Evolutionary conservation across 257 asterid species (phyloP).

Genomic region (Echium plantagineum): DNA sequence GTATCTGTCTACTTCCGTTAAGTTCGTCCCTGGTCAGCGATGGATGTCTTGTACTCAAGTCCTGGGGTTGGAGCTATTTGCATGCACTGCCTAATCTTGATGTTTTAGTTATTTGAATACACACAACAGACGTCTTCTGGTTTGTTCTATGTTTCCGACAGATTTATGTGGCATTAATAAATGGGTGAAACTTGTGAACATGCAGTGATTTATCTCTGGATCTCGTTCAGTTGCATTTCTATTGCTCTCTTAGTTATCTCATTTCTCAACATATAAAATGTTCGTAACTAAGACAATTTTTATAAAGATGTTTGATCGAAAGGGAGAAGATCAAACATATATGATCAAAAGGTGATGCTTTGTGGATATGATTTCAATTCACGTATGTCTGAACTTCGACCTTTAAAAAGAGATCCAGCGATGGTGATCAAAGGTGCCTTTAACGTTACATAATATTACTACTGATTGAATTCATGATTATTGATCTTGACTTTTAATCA

Average conservation of each 20-base stretch:
- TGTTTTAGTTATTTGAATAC: neutral
- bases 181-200: neutral
- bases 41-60: neutral
- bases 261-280: neutral
- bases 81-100: neutral
- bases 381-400: no score
- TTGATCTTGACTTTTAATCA: no score
- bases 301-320: no score
- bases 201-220: no score
- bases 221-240: neutral
- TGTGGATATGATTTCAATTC: no score
- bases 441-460: no score
- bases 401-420: no score
- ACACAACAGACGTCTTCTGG: neutral
- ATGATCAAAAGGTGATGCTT: no score
- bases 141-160: neutral
- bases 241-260: neutral
- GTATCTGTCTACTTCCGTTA: conserved; percentile 60
- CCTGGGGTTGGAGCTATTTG: neutral
- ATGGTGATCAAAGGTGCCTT: no score
- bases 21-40: neutral
- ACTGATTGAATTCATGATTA: no score
- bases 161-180: neutral
- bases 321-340: no score
- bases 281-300: no score